Percentiles rank a stretch among this genome's conserved stretches.
Evolutionary conservation across 352 stramenopile species (phyloP).

Genomic region (Phytophthora multivora): DNA sequence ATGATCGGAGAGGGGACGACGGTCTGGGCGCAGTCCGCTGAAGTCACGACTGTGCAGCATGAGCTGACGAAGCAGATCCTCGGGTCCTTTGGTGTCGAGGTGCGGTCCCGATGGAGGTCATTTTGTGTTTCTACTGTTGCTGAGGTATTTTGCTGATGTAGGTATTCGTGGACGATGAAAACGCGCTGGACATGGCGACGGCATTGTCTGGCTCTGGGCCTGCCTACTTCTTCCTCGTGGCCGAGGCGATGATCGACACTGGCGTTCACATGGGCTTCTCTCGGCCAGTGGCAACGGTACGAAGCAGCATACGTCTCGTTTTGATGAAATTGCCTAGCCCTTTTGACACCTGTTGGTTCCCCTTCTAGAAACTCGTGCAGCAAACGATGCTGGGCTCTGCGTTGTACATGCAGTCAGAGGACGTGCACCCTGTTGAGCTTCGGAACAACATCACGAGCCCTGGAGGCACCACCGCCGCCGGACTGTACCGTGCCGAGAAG

Average conservation of each 20-base stretch:
- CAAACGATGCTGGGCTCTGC: slow-evolving; percentile 94
- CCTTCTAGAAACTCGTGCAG: slow-evolving; percentile 89
- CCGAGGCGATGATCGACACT: slow-evolving; percentile 96
- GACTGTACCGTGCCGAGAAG: slow-evolving; percentile 96
- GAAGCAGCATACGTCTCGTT: neutral
- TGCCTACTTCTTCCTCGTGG: slow-evolving; percentile 96
- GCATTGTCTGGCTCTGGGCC: slow-evolving; percentile 93
- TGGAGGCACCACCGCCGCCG: slow-evolving; percentile 92
- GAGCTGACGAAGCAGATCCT: slow-evolving; percentile 86
- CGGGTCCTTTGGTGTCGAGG: slow-evolving; percentile 91
- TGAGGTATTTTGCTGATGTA: slow-evolving; percentile 9
- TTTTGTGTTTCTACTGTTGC: neutral
- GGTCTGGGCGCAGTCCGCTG: slow-evolving; percentile 88
- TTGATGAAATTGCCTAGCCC: neutral
- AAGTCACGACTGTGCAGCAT: slow-evolving; percentile 81
- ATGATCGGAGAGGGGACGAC: slow-evolving; percentile 95
- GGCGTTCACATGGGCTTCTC: slow-evolving; percentile 96
- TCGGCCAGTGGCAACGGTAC: slow-evolving; percentile 88
- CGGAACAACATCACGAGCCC: slow-evolving; percentile 95
- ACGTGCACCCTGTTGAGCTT: slow-evolving; percentile 91
- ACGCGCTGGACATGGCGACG: slow-evolving; percentile 95
- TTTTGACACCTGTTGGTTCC: slow-evolving; percentile 1
- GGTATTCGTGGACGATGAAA: slow-evolving; percentile 95
- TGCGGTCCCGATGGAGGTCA: slow-evolving; percentile 1
- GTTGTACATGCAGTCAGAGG: slow-evolving; percentile 93